Base-by-base conservation (phyloP, 2,329 filamentous ascomycete genomes). In the Fusarium torreyae region DNA sequence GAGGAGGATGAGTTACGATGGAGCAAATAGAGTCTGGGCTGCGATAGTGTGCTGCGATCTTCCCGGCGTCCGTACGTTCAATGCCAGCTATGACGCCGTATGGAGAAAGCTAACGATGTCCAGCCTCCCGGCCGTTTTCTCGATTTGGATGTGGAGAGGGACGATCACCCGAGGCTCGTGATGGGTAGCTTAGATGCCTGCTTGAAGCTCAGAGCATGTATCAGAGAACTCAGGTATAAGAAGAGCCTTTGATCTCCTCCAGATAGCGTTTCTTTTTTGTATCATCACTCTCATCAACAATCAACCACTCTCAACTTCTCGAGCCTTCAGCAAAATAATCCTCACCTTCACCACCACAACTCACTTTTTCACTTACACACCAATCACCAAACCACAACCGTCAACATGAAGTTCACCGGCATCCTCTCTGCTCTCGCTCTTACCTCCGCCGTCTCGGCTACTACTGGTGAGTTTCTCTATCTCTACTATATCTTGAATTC, bases 361-460 rank as follows among this genome's bases (percentile, higher is more conserved):
- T 50, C 33, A 51, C 52, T 45, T 31, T 24, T 22, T 57, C 45
- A 62, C 53, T 59, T 45, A 65, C 54, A 53, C 48, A 57, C 51
- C 49, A 56, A 63, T 48, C 58, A 62, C 43, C 55, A 49, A 66
- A 43, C 48, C 53, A 48, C 65, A 66, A 55, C 70, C 70, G 50
- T 69, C 74, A 84, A 74, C 55, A 85, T 86, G 83, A 81, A 83
- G 74, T 72, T 83, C 75, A 75, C 80, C 71, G 77, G 71, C 71
- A 66, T 84, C 69, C 58, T 83, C 69, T 73, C 76, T 71, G 72
- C 82, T 73, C 75, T 84, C 66, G 72, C 80, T 66, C 67, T 80
- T 63, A 75, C 79, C 64, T 74, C 79, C 52, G 76, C 80, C 59
- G 76, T 76, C 58, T 75, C 79, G 20, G 81, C 81, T 71, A 75